phyloP scores from a whole-genome alignment of 805 yeast genomes.

The Lipomyces starkeyi region DNA sequence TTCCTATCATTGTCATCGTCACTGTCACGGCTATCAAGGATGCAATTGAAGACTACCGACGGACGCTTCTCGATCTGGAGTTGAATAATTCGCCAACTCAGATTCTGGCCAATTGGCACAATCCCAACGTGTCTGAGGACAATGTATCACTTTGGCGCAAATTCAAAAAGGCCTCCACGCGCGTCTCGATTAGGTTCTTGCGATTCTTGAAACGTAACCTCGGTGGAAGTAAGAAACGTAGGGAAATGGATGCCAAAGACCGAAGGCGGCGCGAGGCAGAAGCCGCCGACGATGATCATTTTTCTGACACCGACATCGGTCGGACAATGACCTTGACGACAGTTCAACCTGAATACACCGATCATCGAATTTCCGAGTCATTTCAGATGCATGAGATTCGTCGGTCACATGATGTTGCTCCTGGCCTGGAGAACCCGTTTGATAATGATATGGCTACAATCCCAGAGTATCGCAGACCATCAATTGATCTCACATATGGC shows the following conservation, averaged over 20 bases:
- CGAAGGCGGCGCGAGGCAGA: constrained; percentile 23
- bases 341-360: constrained; percentile 12
- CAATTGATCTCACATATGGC: constrained; percentile 34
- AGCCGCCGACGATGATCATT: constrained; percentile 24
- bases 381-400: constrained; percentile 35
- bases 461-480: constrained; percentile 26
- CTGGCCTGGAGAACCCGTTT: constrained; percentile 22
- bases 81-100: constrained; percentile 71
- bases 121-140: constrained; percentile 63
- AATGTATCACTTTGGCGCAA: constrained; percentile 68
- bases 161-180: constrained; percentile 65
- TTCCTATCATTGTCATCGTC: constrained; percentile 81
- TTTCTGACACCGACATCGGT: constrained; percentile 25
- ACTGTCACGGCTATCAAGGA: constrained; percentile 75
- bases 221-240: constrained; percentile 23
- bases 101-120: constrained; percentile 58
- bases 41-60: constrained; percentile 75
- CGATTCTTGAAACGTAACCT: constrained; percentile 24
- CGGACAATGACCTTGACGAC: constrained; percentile 22
- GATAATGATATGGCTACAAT: background rate
- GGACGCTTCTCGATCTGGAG: constrained; percentile 68
- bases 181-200: constrained; percentile 21
- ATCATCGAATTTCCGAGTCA: constrained; percentile 25
- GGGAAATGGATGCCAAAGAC: constrained; percentile 25
- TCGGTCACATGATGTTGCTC: constrained; percentile 15